Evolutionary conservation across 441 rosid species (phyloP).

Genomic region (Aquilaria agallochum): DNA sequence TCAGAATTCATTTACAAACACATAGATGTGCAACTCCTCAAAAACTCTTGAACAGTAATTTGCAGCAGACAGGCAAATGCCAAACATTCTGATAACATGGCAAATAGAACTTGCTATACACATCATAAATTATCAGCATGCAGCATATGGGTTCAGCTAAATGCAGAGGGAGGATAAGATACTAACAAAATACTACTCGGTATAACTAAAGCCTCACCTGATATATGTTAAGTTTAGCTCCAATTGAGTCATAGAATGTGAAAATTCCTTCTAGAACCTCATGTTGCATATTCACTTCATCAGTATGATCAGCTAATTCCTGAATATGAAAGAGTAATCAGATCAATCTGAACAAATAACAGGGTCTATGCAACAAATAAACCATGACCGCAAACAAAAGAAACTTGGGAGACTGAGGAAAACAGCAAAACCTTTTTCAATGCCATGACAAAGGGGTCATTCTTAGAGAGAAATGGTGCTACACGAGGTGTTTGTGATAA

Average conservation of each 20-base stretch:
- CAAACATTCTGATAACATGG: too few relatives aligned
- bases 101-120: too few relatives aligned
- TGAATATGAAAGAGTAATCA: slow-evolving; percentile 26
- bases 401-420: not conserved
- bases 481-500: slow-evolving; percentile 90
- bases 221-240: slow-evolving; percentile 74
- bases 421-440: slow-evolving; percentile 61
- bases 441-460: slow-evolving; percentile 77
- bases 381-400: too few relatives aligned
- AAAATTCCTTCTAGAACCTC: slow-evolving; percentile 84
- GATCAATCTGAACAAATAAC: too few relatives aligned
- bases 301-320: slow-evolving; percentile 82
- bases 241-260: slow-evolving; percentile 85
- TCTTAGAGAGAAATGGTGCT: slow-evolving; percentile 90
- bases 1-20: too few relatives aligned
- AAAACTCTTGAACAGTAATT: not conserved
- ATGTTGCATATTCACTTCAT: slow-evolving; percentile 71
- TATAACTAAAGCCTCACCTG: slow-evolving; percentile 47
- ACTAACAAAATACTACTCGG: not conserved
- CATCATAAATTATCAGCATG: too few relatives aligned
- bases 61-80: too few relatives aligned
- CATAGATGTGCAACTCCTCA: not conserved
- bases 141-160: too few relatives aligned
- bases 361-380: too few relatives aligned
- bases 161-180: not conserved